These are phyloP conservation scores for Globisporangium okanoganense DNA, from an alignment of 352 stramenopile species.

Conservation along the genomic window DNA sequence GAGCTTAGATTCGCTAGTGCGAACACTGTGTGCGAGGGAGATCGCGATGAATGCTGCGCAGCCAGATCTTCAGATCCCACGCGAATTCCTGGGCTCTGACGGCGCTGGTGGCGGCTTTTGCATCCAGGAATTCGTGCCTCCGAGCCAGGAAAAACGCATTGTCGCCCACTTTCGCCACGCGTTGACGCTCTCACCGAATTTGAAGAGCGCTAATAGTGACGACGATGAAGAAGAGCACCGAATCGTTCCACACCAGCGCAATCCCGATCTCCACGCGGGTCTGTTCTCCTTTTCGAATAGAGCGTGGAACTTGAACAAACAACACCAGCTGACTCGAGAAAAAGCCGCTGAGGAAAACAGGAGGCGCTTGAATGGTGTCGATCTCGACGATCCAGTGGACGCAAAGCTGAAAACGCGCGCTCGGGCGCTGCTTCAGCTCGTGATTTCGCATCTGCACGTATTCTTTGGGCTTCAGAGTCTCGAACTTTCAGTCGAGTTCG, in stretches of 20 bases:
- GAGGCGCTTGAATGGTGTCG: not conserved
- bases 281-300: conserved; percentile 3
- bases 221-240: not conserved
- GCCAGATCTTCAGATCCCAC: conserved; percentile 18
- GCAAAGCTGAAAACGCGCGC: not conserved
- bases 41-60: conserved; percentile 20
- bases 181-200: not conserved
- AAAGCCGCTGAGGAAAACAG: not conserved
- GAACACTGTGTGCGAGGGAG: conserved; percentile 26
- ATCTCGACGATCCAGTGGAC: not conserved
- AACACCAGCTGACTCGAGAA: not conserved
- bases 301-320: not conserved
- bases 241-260: not conserved
- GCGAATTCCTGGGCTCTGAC: conserved; percentile 3
- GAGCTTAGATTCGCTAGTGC: conserved; percentile 21
- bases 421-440: not conserved
- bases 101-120: conserved; percentile 20
- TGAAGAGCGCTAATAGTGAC: not conserved
- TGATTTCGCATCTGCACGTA: conserved; percentile 13
- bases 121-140: conserved; percentile 22
- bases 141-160: not conserved
- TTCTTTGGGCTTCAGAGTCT: conserved; percentile 10
- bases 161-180: conserved; percentile 7
- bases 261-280: not conserved
- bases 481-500: conserved; percentile 10